Base-by-base conservation (phyloP, 345 rosid species). In the Mangifera indica region DNA sequence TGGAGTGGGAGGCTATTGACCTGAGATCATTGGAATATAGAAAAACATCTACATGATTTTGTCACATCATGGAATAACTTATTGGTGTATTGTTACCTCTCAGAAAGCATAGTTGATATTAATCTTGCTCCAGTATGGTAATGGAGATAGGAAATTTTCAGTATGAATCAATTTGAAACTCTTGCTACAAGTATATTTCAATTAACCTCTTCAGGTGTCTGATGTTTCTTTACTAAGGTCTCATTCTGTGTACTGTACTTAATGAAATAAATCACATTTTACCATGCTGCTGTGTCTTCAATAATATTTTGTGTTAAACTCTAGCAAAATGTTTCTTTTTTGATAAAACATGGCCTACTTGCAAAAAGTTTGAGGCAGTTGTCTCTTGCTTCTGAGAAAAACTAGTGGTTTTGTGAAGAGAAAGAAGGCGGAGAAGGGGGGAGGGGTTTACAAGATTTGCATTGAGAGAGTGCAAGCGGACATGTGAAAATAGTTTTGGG, bases 71-170 rank as follows among this genome's bases (percentile, higher is more conserved):
- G 22, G 29, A 49, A 10, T 22, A 26, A 59, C 45, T 11, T 25
- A 7, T 40, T 9, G 25, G 26, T 45, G 12, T 68, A 18, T 51
- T 17, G 40, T n/a, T 25, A 29, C 25, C 7, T 69, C 51, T 49
- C 18, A 3, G 32, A 48, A 20, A 37, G 74, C 21, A 52, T 71
- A 13, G 32, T 8, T 71, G 67, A 71, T 49, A 60, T 34, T 4
- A 12, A 20, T n/a, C 13, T 71, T 20, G 9, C 9, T 29, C 13
- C 20, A 9, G 13, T 32, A 11, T 7, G 51, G 59, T 34, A 68
- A 10, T 48, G 24, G 25, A 44, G 45, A 40, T 42, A 0, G 11
- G 32, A 60, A 54, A 7, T 60, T 10, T 10, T 22, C 24, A 26
- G 9, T 44, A 20, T 42, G 17, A 24, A 17, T 24, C 24, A 49